phyloP scores from a whole-genome alignment of 2,329 filamentous ascomycete genomes.

The Verticillium nubilum region DNA sequence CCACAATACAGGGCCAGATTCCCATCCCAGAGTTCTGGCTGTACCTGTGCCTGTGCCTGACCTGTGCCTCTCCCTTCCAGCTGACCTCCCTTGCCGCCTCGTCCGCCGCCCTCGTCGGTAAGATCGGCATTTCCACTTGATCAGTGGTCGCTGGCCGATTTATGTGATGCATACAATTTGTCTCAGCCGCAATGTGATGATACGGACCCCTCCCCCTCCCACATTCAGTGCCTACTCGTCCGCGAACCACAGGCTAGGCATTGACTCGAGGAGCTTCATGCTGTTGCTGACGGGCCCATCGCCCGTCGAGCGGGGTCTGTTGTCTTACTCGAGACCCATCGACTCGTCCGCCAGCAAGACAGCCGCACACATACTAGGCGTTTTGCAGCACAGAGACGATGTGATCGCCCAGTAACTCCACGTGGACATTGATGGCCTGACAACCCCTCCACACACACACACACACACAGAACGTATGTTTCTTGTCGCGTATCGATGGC shows the following conservation, averaged over 20 bases:
- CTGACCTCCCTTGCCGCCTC: neutral
- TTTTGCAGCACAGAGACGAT: neutral
- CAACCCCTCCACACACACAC: neutral
- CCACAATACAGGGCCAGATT: neutral
- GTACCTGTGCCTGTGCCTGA: neutral
- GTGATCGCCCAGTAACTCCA: neutral
- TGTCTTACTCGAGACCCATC: neutral
- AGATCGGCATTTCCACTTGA: neutral
- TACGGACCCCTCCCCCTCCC: neutral
- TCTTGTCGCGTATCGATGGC: neutral
- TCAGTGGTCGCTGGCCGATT: neutral
- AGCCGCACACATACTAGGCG: neutral
- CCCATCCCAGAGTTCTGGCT: neutral
- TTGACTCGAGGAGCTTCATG: neutral
- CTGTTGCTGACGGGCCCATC: neutral
- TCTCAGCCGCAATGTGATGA: neutral
- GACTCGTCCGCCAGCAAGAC: neutral
- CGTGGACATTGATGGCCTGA: neutral
- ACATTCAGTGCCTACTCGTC: neutral
- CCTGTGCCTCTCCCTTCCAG: neutral
- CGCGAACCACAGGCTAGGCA: neutral
- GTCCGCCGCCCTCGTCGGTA: neutral
- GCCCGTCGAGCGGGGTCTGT: neutral
- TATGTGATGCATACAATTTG: neutral
- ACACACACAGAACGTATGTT: neutral